Evolutionary conservation across 2,329 filamentous ascomycete genomes (phyloP), one percentile per base, ranked within the genome.

Genomic region (Cladosporium sp.): DNA sequence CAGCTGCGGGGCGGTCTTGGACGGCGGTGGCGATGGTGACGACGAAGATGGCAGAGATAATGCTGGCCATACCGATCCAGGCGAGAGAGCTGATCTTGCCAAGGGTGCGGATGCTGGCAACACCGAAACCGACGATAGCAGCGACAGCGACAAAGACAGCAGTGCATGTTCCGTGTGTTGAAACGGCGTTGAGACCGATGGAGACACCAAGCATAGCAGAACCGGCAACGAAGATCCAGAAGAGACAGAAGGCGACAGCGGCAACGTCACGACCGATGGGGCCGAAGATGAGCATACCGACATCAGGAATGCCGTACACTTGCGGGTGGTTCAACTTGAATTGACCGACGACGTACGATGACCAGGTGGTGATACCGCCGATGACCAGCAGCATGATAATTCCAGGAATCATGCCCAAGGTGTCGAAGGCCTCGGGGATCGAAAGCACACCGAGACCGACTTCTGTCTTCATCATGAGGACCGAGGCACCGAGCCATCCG

Each of bases 171-270:
- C 74, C 75, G 57, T 84, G 80, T 19, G 71, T 69, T 0, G 78
- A 80, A 1, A 84, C 68, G 0, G 80, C 78, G 57, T 85, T 84
- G 43, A 84, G 66, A 0, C 73, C 80, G 0, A 78, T 78, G 0
- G 79, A 79, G 1, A 81, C 73, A 16, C 78, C 78, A 27, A 84
- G 71, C 52, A 84, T 80, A 5, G 80, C 80, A 1, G 75, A 77
- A 1, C 74, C 79, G 9, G 73, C 71, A 27, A 76, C 75, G n/a
- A 84, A 74, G 46, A 80, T 69, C 51, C 78, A 80, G 5, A 75
- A 76, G 4, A 80, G 63, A 11, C 81, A 70, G 62, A 82, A 82
- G 2, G 82, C 60, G 1, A 74, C 55, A 0, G 79, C 79, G 9
- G 73, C 69, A 1, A 82, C 39, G 59, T 83, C 79, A 46, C 72